Base-by-base conservation (phyloP, 2,329 filamentous ascomycete species). In the Aspergillus uvarum region DNA sequence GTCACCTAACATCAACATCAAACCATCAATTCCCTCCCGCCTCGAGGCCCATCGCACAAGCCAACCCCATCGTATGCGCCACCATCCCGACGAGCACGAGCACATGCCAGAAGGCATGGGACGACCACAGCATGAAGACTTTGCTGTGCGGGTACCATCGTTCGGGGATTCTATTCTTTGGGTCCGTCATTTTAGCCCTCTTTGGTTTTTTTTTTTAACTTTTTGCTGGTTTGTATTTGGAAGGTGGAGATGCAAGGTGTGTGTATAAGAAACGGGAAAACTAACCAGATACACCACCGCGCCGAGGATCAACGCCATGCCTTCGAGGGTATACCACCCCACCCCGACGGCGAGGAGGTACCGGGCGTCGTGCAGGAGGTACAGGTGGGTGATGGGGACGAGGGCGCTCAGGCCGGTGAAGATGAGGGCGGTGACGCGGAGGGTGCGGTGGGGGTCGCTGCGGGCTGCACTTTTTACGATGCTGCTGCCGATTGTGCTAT, bases 31-130 rank as follows among this genome's bases (percentile, higher is more conserved):
- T 3, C 12, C 16, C 16, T 44, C 19, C 35, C 16, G 14, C n/a
- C 14, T 19, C 38, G 16, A 44, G 4, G 3, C 16, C 16, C 38
- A 44, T 44, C 14, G 38, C 38, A 44, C 38, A 19, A 19, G 16
- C 38, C 38, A 44, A 8, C 14, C 38, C 38, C 38, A 44, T 44
- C 38, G 38, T n/a, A 68, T 82, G 77, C 12, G 77, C 67, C 29
- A 71, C 63, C 26, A 76, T 75, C 5, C 76, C 77, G 5, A 81
- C 32, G 0, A 80, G 79, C 10, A 76, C 74, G 3, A 75, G 67
- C 4, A 74, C 42, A 59, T 76, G 74, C 63, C 71, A 76, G 16
- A 75, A 62, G 4, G 70, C 70, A 58, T 76, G 74, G 5, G 72
- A 76, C 14, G 67, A 66, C 65, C 69, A 75, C 32, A 76, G 68